Evolutionary conservation across 352 stramenopile species (phyloP).

Genomic region (Pythium vanterpoolii): DNA sequence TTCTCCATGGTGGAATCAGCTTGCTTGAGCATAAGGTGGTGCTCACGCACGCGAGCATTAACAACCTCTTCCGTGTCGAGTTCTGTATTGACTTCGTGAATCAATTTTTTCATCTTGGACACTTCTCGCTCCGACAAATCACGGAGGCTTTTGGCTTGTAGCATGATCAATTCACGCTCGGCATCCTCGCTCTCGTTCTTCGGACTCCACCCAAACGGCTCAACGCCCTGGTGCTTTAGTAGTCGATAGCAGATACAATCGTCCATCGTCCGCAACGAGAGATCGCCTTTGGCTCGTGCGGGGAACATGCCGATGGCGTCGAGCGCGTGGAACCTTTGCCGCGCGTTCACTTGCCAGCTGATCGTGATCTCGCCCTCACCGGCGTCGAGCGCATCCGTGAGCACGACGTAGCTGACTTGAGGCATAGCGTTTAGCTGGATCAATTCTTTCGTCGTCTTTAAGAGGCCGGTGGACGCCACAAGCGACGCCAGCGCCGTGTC

Average conservation of each 20-base stretch:
- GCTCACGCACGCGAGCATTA: background rate
- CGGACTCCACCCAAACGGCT: constrained; percentile 48
- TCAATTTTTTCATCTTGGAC: constrained; percentile 22
- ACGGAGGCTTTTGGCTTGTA: constrained; percentile 35
- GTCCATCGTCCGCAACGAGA: constrained; percentile 36
- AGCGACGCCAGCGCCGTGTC: constrained; percentile 21
- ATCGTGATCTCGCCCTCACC: constrained; percentile 57
- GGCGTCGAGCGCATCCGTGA: constrained; percentile 39
- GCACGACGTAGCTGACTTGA: constrained; percentile 47
- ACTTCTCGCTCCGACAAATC: constrained; percentile 26
- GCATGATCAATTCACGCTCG: constrained; percentile 37
- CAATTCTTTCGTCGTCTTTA: constrained; percentile 34
- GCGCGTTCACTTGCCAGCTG: constrained; percentile 53
- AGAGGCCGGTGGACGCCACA: constrained; percentile 23
- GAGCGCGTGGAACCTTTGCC: constrained; percentile 47
- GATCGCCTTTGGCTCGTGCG: constrained; percentile 28
- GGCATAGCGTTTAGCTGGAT: constrained; percentile 47
- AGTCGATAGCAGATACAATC: constrained; percentile 60
- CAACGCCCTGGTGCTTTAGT: constrained; percentile 31
- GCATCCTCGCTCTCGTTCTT: constrained; percentile 31
- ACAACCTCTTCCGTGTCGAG: constrained; percentile 15
- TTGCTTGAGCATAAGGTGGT: constrained; percentile 17
- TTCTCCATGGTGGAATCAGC: constrained; percentile 26
- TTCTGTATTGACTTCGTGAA: background rate
- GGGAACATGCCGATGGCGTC: constrained; percentile 66